phyloP scores from a whole-genome alignment of 208 protist species.

The Spongospora subterranea region DNA sequence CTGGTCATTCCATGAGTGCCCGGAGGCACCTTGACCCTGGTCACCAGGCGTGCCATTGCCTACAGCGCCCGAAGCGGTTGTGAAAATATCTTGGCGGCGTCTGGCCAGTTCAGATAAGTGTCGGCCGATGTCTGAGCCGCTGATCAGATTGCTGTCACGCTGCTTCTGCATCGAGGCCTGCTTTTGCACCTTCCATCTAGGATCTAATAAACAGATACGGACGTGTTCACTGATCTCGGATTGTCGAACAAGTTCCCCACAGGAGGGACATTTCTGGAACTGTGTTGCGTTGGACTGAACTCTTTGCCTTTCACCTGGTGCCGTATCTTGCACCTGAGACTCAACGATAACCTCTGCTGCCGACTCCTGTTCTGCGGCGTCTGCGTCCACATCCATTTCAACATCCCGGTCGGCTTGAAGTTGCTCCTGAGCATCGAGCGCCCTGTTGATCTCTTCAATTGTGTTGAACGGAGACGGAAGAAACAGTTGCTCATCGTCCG shows the following conservation, averaged over 20 bases:
- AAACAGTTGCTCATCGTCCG: slow-evolving; percentile 33
- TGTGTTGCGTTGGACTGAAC: background rate
- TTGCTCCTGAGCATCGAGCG: slow-evolving; percentile 29
- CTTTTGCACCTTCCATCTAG: slow-evolving; percentile 38
- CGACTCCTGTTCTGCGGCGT: background rate
- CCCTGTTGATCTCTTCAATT: slow-evolving; percentile 51
- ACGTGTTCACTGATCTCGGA: slow-evolving; percentile 11
- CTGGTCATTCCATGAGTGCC: too few species aligned
- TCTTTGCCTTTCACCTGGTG: background rate
- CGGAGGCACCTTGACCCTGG: background rate
- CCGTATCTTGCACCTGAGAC: background rate
- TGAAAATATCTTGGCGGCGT: slow-evolving; percentile 39
- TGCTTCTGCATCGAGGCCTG: slow-evolving; percentile 35
- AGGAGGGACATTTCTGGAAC: slow-evolving; percentile 41
- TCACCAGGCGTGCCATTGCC: background rate
- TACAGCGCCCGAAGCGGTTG: background rate
- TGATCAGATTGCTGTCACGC: slow-evolving; percentile 31
- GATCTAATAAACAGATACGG: slow-evolving; percentile 54
- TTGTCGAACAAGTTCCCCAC: background rate
- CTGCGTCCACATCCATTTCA: background rate
- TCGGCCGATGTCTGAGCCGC: slow-evolving; percentile 4
- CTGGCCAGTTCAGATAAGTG: slow-evolving; percentile 1
- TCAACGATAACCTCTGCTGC: background rate
- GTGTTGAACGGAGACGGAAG: slow-evolving; percentile 41
- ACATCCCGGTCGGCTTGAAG: background rate